Conservation (phyloP, 345 rosid species). For the Noccaea caerulescens region DNA sequence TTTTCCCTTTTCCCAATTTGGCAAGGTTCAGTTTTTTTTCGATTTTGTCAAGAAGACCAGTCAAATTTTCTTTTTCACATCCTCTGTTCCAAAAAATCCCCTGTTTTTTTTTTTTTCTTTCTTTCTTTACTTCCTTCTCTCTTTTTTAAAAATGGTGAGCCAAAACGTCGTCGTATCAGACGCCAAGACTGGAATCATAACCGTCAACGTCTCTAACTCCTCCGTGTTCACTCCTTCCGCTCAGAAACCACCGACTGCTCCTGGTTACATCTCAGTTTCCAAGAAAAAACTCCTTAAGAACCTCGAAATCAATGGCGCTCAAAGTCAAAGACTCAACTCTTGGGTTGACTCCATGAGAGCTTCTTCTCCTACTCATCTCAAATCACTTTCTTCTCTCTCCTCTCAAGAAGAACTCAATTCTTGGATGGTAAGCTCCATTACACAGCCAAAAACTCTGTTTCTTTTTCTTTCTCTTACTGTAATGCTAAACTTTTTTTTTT, state of each 20-base stretch:
- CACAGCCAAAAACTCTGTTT: conserved; percentile 8
- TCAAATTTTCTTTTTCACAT: neutral
- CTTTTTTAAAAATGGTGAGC: conserved; percentile 49
- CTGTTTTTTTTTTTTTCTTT: neutral
- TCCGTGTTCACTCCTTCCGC: conserved; percentile 48
- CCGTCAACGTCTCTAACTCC: conserved; percentile 49
- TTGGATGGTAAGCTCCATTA: conserved; percentile 61
- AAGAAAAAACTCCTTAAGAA: conserved; percentile 57
- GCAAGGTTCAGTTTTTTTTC: neutral
- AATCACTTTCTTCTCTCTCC: conserved; percentile 54
- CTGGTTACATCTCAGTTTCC: conserved; percentile 56
- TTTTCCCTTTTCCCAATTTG: neutral
- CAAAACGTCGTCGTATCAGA: conserved; percentile 70
- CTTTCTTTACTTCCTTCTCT: neutral
- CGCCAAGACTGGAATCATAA: conserved; percentile 47
- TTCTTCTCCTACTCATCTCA: conserved; percentile 88
- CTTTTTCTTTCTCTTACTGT: neutral
- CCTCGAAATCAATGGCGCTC: conserved; percentile 61
- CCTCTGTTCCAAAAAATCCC: neutral
- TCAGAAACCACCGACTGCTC: conserved; percentile 76
- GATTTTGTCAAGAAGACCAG: neutral
- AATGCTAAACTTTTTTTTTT: neutral
- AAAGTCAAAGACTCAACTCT: conserved; percentile 57
- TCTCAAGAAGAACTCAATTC: conserved; percentile 53
- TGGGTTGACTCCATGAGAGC: conserved; percentile 94